These are phyloP conservation scores for Tricholoma hemisulphureum DNA, from an alignment of 768 basidiomycete genomes.

Conservation along the genomic window DNA sequence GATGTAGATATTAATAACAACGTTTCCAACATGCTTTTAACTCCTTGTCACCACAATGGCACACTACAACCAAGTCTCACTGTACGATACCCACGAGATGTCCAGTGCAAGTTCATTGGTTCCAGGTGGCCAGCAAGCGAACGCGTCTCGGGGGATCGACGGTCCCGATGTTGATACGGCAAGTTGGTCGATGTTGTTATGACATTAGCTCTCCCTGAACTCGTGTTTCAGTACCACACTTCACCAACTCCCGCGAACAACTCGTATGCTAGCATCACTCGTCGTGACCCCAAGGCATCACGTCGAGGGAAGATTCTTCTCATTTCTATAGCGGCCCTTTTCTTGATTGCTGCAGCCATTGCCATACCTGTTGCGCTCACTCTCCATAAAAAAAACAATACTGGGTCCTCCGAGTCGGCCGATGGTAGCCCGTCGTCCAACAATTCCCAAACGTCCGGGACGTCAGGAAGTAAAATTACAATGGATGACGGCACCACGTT, in stretches of 20 bases:
- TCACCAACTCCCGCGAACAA: conserved; percentile 4
- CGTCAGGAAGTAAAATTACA: conserved; percentile 63
- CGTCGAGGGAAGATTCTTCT: conserved; percentile 11
- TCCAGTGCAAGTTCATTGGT: not conserved
- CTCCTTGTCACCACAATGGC: conserved; percentile 2
- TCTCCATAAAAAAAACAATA: conserved; percentile 14
- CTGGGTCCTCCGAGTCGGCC: conserved; percentile 15
- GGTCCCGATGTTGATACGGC: not conserved
- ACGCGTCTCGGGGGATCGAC: not conserved
- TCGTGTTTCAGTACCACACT: conserved; percentile 3
- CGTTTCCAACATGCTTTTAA: not conserved
- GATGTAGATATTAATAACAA: too few species aligned
- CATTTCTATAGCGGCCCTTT: conserved; percentile 8
- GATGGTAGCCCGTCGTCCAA: conserved; percentile 8
- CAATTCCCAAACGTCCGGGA: conserved; percentile 45
- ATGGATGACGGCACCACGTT: conserved; percentile 77
- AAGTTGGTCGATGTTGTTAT: not conserved
- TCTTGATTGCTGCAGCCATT: conserved; percentile 7
- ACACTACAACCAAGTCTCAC: not conserved
- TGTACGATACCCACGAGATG: conserved; percentile 4
- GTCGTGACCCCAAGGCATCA: not conserved
- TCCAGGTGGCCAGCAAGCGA: not conserved
- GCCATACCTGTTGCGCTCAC: conserved; percentile 10
- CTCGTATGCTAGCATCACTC: not conserved
- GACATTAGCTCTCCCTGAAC: not conserved